Conservation (phyloP, 2,329 filamentous ascomycete species). For the Cladosporium oxysporum region DNA sequence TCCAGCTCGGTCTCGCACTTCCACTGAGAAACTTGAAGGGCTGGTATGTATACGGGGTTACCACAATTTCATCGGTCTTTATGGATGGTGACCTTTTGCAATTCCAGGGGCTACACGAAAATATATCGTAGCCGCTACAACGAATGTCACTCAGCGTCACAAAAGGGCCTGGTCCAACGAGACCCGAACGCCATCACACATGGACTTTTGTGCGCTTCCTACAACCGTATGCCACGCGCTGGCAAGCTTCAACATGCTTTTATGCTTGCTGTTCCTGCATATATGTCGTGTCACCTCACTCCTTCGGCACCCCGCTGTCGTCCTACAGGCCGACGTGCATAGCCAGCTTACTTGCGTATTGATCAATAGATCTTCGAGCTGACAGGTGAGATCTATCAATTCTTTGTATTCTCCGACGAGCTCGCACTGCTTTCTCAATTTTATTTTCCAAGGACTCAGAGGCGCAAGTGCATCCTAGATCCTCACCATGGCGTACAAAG, state of each 20-base stretch:
- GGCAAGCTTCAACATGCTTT: slow-evolving; percentile 9
- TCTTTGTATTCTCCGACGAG: not conserved
- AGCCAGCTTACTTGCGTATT: not conserved
- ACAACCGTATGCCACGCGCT: not conserved
- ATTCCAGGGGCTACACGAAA: not conserved
- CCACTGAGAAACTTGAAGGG: too few relatives aligned
- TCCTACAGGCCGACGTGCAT: not conserved
- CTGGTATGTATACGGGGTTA: not conserved
- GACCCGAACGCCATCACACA: not conserved
- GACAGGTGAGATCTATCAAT: not conserved
- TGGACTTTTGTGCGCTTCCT: not conserved
- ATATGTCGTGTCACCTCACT: not conserved
- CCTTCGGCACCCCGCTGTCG: slow-evolving; percentile 2
- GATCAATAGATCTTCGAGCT: not conserved
- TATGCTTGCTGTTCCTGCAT: slow-evolving; percentile 9
- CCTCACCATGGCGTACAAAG: not conserved
- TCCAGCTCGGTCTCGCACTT: not conserved
- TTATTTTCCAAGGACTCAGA: not conserved
- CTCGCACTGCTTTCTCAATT: not conserved
- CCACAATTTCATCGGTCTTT: not conserved
- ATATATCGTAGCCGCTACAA: not conserved
- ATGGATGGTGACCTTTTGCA: not conserved
- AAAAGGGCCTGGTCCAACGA: not conserved
- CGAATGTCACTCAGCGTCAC: not conserved
- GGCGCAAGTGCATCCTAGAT: not conserved